phyloP scores from a whole-genome alignment of 495 filamentous ascomycete species.

The Aspergillus bertholletiae region DNA sequence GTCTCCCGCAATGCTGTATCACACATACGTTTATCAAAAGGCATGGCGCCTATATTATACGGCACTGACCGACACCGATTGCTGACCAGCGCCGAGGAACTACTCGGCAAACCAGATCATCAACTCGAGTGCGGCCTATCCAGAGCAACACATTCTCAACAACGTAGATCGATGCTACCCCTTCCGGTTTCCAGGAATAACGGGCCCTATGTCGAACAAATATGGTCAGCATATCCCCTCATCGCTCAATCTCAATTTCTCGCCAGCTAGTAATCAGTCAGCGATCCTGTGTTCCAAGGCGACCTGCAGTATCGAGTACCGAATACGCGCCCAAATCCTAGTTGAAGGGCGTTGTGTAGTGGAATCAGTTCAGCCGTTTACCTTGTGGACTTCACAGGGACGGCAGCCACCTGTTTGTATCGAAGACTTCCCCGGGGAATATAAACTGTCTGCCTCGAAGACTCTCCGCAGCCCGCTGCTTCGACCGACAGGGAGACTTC shows the following conservation, averaged over 20 bases:
- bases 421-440: neutral
- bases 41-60: neutral
- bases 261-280: neutral
- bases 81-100: neutral
- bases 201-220: neutral
- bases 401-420: neutral
- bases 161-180: neutral
- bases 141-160: neutral
- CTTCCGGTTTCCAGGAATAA: neutral
- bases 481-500: neutral
- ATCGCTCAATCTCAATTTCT: neutral
- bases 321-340: neutral
- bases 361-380: neutral
- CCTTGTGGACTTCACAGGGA: neutral
- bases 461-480: neutral
- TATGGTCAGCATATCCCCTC: neutral
- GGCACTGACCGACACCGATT: neutral
- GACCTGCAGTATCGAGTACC: neutral
- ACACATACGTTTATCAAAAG: neutral
- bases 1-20: neutral
- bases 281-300: neutral
- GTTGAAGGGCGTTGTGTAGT: neutral
- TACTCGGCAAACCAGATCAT: neutral
- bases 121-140: neutral
- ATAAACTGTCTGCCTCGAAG: neutral